Conservation (phyloP, 108 stramenopile genomes). For the Epithemia pelagica region DNA sequence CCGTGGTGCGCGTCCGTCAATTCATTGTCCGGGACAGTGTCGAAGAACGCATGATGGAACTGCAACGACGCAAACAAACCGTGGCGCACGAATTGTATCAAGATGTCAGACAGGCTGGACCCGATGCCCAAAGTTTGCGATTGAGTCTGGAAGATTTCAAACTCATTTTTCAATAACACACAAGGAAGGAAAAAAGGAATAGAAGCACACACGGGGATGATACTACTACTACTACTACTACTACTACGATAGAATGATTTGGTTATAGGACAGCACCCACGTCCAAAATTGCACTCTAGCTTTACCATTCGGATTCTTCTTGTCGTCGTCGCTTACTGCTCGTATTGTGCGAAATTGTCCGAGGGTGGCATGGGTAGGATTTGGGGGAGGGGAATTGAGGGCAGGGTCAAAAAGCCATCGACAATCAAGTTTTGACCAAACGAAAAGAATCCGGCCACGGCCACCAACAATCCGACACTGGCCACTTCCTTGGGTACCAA, state of each 20-base stretch:
- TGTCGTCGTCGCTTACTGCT: too few relatives aligned
- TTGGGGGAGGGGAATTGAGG: slow-evolving; percentile 24
- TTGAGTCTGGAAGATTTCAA: slow-evolving; percentile 78
- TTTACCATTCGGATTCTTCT: too few relatives aligned
- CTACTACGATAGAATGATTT: too few relatives aligned
- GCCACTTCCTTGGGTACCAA: slow-evolving; percentile 73
- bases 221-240: too few relatives aligned
- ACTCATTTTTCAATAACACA: slow-evolving; percentile 35
- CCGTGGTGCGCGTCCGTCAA: slow-evolving; percentile 66
- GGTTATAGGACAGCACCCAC: too few relatives aligned
- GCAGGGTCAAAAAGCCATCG: slow-evolving; percentile 69
- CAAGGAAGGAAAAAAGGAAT: slow-evolving; percentile 12
- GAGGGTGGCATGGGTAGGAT: neutral
- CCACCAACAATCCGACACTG: slow-evolving; percentile 67
- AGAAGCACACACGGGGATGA: neutral
- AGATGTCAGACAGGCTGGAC: slow-evolving; percentile 19
- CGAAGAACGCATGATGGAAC: slow-evolving; percentile 72
- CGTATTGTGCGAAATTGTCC: neutral
- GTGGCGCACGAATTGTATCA: slow-evolving; percentile 58
- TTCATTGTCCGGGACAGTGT: slow-evolving; percentile 71
- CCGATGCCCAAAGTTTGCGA: slow-evolving; percentile 24
- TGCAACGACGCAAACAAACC: slow-evolving; percentile 67
- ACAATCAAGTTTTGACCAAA: slow-evolving; percentile 79
- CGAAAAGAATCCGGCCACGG: slow-evolving; percentile 78
- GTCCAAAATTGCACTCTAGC: too few relatives aligned